Evolutionary conservation across 2,329 filamentous ascomycete genomes (phyloP), one percentile per base, ranked within the genome.

Genomic region (Pseudocercospora musae): DNA sequence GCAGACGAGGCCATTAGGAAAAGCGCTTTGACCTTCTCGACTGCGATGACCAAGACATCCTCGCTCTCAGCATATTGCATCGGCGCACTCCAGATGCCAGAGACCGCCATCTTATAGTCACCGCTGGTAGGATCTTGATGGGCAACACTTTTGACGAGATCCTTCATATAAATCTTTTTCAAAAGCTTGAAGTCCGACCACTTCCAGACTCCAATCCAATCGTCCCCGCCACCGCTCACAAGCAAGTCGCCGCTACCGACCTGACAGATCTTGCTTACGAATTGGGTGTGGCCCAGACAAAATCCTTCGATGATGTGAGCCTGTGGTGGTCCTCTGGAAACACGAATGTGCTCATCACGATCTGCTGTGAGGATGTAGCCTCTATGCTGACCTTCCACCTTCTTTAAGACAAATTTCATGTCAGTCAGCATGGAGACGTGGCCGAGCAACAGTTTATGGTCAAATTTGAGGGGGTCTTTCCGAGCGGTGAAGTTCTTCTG

Each of bases 401-500:
- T 73, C 72, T 81, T 72, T n/a, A 78, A 79, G 5, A 81, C 82
- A 46, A 86, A 80, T 2, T 81, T 76, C 57, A 97, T 75, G 71
- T 91, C 88, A 1, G 93, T 97, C 55, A 99, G 85, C 86, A 98
- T 90, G 0, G 94, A 97, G 13, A 99, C 95, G 77, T 99, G 95
- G 11, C 95, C 95, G 0, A 99, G 85, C 7, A 97, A 81, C 0
- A 96, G 81, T 40, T 88, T 85, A 69, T 92, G 86, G 69, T 92
- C 88, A 73, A 96, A 96, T 52, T 77, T 75, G 2, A 74, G 68
- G 2, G 80, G 76, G 15, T 80, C 79, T 58, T 81, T 81, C 33
- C 67, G 63, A 64, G 83, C 80, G n/a, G 73, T 67, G 70, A 77
- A 62, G 68, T 75, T 65, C 68, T 78, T 75, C 66, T 75, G 77